Evolutionary conservation across 441 rosid species (phyloP).

Genomic region (Geranium incanum): DNA sequence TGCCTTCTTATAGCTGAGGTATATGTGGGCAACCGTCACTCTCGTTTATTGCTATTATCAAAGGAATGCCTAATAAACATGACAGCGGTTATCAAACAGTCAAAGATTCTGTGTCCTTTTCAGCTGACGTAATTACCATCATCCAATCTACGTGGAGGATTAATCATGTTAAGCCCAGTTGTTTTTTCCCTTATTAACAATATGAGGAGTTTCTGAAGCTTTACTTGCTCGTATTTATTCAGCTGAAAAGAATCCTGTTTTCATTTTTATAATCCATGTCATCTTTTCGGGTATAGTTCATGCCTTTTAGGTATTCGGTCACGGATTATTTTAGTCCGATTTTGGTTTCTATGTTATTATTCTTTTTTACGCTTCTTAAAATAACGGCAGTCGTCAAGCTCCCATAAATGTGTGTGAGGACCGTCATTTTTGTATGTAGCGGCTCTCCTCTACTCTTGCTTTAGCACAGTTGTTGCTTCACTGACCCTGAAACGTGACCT

Average conservation of each 20-base stretch:
- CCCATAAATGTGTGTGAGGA: background rate
- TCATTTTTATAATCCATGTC: background rate
- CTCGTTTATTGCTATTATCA: background rate
- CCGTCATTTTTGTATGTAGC: background rate
- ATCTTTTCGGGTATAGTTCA: background rate
- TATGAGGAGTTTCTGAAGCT: background rate
- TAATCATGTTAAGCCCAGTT: background rate
- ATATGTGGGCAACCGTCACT: background rate
- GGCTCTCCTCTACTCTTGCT: background rate
- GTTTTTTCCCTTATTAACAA: background rate
- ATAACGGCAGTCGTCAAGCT: background rate
- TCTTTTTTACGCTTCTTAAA: background rate
- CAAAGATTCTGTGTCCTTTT: background rate
- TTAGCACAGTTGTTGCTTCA: background rate
- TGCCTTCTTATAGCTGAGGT: background rate
- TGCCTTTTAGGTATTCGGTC: background rate
- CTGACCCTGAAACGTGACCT: background rate
- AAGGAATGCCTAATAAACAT: background rate
- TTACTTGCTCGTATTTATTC: constrained; percentile 1
- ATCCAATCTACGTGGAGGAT: background rate
- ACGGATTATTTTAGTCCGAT: background rate
- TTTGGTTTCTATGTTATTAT: background rate
- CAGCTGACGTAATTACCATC: background rate
- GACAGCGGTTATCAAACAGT: background rate
- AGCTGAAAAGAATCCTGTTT: background rate